Evolutionary conservation across 768 basidiomycete genomes (phyloP).

Genomic region (Mycena maculata): DNA sequence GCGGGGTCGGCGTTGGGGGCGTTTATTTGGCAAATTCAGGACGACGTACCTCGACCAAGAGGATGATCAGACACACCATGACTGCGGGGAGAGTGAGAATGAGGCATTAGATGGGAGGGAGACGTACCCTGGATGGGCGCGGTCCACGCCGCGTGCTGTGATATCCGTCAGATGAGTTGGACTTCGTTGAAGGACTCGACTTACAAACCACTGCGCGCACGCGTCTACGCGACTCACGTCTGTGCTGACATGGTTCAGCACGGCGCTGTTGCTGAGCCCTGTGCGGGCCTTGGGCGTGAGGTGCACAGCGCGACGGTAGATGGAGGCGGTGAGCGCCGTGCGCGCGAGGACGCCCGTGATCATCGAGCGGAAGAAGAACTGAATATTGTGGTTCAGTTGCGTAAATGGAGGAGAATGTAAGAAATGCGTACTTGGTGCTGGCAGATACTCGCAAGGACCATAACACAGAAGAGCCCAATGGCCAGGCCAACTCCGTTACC

Average conservation of each 20-base stretch:
- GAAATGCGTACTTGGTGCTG: constrained; percentile 65
- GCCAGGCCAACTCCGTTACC: constrained; percentile 72
- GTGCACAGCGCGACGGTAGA: constrained; percentile 75
- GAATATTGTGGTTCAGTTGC: background rate
- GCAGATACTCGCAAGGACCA: constrained; percentile 63
- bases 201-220: constrained; percentile 80
- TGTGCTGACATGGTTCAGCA: constrained; percentile 73
- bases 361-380: constrained; percentile 83
- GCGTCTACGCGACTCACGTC: constrained; percentile 73
- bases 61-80: background rate
- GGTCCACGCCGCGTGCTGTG: constrained; percentile 73
- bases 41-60: constrained; percentile 37
- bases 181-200: constrained; percentile 54
- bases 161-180: constrained; percentile 32
- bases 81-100: no score
- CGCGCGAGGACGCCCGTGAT: constrained; percentile 74
- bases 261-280: constrained; percentile 66
- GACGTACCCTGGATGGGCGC: constrained; percentile 65
- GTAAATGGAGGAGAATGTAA: background rate
- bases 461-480: constrained; percentile 62
- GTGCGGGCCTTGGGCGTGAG: constrained; percentile 75
- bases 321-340: constrained; percentile 72
- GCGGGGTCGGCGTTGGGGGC: no score
- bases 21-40: no score
- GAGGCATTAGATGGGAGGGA: no score